These are phyloP conservation scores for Triticum dicoccoides DNA, from an alignment of 176 grass and related monocot species.

Conservation along the genomic window DNA sequence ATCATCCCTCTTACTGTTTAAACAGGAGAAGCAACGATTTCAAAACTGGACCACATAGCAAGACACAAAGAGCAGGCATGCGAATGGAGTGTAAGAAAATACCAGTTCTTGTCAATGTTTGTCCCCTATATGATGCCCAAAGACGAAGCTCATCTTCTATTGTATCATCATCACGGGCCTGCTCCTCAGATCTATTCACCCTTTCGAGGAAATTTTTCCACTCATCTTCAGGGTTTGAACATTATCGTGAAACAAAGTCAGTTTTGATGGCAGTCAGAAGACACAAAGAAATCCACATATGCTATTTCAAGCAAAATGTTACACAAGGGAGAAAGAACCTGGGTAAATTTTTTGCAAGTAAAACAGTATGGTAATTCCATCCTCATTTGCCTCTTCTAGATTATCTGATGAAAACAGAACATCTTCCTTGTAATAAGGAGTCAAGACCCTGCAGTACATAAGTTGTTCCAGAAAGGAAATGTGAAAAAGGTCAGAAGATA, in stretches of 20 bases:
- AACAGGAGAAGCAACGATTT: neutral
- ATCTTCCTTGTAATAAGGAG: constrained; percentile 96
- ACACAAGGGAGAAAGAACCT: constrained; percentile 41
- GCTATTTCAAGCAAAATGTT: constrained; percentile 17
- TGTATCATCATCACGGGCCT: constrained; percentile 50
- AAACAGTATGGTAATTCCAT: constrained; percentile 98
- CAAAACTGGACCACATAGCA: neutral
- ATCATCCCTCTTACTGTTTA: constrained; percentile 97
- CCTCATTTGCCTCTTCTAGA: constrained; percentile 81
- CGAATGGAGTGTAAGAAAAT: neutral
- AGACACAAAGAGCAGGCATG: neutral
- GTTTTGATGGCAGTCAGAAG: constrained; percentile 5
- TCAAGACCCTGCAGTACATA: constrained; percentile 68
- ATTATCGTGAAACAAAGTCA: constrained; percentile 24
- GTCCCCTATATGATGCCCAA: constrained; percentile 95
- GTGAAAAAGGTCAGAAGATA: constrained; percentile 7
- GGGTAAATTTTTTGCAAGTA: constrained; percentile 99
- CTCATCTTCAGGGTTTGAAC: constrained; percentile 57
- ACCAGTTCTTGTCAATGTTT: constrained; percentile 95
- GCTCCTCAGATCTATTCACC: constrained; percentile 53
- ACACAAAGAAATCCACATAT: neutral
- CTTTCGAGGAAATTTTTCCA: constrained; percentile 94
- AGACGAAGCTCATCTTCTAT: constrained; percentile 87
- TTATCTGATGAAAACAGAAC: constrained; percentile 83
- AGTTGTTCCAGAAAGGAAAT: constrained; percentile 18